These are phyloP conservation scores for Naganishia onofrii DNA, from an alignment of 768 basidiomycete genomes.

Conservation along the genomic window DNA sequence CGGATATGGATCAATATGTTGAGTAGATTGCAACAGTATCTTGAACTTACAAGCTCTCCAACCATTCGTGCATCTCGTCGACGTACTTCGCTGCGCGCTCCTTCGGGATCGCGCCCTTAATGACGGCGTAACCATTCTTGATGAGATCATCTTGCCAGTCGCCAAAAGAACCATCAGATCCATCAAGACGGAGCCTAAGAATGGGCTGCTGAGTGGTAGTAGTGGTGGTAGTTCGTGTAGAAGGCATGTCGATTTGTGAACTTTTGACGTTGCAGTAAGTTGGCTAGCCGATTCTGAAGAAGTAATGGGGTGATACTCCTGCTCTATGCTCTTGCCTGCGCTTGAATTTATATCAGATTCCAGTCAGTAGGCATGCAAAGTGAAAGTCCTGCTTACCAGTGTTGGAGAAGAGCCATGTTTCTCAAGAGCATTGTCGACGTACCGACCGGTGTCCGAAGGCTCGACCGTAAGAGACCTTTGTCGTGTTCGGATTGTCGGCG, in stretches of 20 bases:
- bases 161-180: constrained; percentile 8
- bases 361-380: too few relatives aligned
- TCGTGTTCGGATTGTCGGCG: too few relatives aligned
- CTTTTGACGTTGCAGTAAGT: too few relatives aligned
- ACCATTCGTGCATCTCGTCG: constrained; percentile 10
- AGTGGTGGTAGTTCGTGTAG: neutral
- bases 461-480: too few relatives aligned
- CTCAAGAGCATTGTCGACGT: too few relatives aligned
- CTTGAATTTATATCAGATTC: too few relatives aligned
- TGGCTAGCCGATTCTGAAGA: too few relatives aligned
- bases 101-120: constrained; percentile 7
- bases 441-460: too few relatives aligned
- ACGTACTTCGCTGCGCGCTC: constrained; percentile 7
- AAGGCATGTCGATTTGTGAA: neutral
- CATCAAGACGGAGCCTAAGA: constrained; percentile 10
- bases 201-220: constrained; percentile 17
- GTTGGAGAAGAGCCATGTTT: too few relatives aligned
- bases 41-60: constrained; percentile 18
- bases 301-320: too few relatives aligned
- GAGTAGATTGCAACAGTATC: neutral
- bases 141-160: constrained; percentile 22
- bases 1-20: neutral
- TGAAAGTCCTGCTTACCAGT: too few relatives aligned
- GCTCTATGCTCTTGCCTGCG: too few relatives aligned
- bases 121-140: constrained; percentile 11